These are phyloP conservation scores for Flaveria sonorensis DNA, from an alignment of 129 eudicot genomes.

Conservation along the genomic window DNA sequence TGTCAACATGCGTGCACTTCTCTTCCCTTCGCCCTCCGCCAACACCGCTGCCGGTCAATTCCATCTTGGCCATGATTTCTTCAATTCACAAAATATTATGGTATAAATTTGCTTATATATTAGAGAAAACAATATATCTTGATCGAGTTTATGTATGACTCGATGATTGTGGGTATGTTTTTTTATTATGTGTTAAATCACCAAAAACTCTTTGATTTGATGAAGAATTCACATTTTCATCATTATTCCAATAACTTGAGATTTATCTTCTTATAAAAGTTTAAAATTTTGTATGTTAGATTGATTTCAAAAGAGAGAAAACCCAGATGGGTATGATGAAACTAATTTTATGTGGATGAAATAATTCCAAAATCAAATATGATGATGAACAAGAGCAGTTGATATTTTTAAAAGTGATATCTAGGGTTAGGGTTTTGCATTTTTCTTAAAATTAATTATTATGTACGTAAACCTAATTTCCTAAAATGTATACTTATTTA, in stretches of 20 bases:
- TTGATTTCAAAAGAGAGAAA: background rate
- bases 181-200: no score
- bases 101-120: slow-evolving; percentile 38
- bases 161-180: no score
- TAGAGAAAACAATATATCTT: background rate
- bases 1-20: slow-evolving; percentile 68
- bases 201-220: no score
- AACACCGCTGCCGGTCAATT: slow-evolving; percentile 56
- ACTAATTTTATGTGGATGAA: no score
- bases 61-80: slow-evolving; percentile 67
- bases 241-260: no score
- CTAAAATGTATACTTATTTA: slow-evolving; percentile 7
- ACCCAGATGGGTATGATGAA: slow-evolving; percentile 10
- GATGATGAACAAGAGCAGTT: background rate
- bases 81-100: slow-evolving; percentile 77
- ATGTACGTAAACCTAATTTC: slow-evolving; percentile 2
- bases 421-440: slow-evolving; percentile 44
- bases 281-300: no score
- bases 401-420: slow-evolving; percentile 1
- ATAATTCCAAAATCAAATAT: slow-evolving; percentile 5
- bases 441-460: background rate
- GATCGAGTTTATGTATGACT: no score
- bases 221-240: no score
- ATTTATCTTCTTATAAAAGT: no score
- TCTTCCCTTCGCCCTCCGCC: slow-evolving; percentile 44